Evolutionary conservation across 2,329 filamentous ascomycete genomes (phyloP).

Genomic region (Emydomyces testavorans): DNA sequence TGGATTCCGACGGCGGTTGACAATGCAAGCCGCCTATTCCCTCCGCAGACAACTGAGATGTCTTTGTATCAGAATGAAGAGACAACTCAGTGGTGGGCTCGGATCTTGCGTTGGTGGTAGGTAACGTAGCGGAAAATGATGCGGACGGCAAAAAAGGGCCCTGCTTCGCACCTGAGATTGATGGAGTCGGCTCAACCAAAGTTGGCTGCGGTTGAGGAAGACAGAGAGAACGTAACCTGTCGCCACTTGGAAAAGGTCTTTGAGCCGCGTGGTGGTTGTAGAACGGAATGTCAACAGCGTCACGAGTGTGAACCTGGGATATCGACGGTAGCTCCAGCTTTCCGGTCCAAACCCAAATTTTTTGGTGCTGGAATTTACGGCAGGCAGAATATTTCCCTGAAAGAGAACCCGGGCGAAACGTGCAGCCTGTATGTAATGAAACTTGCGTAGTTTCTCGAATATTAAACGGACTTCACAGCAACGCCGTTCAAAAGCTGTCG

Average conservation of each 20-base stretch:
- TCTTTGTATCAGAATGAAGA: slow-evolving; percentile 46
- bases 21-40: slow-evolving; percentile 38
- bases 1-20: slow-evolving; percentile 26
- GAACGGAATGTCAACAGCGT: slow-evolving; percentile 57
- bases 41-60: slow-evolving; percentile 52
- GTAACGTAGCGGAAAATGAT: slow-evolving; percentile 36
- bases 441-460: background rate
- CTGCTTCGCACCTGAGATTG: slow-evolving; percentile 61
- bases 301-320: slow-evolving; percentile 70
- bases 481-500: background rate
- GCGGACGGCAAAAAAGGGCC: slow-evolving; percentile 38
- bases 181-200: slow-evolving; percentile 31
- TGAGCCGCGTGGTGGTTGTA: slow-evolving; percentile 57
- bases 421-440: background rate
- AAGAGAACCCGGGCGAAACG: background rate
- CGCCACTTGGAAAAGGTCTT: slow-evolving; percentile 56
- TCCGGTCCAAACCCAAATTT: slow-evolving; percentile 49
- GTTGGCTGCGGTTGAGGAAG: slow-evolving; percentile 49
- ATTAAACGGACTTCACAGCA: background rate
- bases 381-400: background rate
- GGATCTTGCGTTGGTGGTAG: slow-evolving; percentile 45
- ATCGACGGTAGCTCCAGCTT: slow-evolving; percentile 91
- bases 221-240: slow-evolving; percentile 60
- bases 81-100: slow-evolving; percentile 45
- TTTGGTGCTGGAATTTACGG: slow-evolving; percentile 1